A percentile compares a stretch with the other conserved stretches of the same genome.
Conservation (phyloP, 2,329 filamentous ascomycete genomes). For the Xylaria polymorpha region DNA sequence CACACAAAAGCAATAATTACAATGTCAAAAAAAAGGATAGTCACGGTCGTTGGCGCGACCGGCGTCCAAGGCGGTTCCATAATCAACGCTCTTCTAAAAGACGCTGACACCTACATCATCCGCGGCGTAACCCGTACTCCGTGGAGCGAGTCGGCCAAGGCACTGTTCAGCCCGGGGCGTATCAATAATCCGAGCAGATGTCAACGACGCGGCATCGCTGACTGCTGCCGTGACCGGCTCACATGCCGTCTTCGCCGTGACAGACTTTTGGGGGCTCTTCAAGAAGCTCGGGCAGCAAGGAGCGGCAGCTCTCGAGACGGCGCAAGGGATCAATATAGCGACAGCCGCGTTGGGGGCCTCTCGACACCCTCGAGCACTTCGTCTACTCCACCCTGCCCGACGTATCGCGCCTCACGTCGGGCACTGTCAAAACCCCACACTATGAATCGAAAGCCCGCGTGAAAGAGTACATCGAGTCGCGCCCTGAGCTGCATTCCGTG, state of each 20-base stretch:
- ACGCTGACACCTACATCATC: slow-evolving; percentile 3
- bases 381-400: slow-evolving; percentile 28
- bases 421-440: no score
- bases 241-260: slow-evolving; percentile 18
- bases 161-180: slow-evolving; percentile 1
- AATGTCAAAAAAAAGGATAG: background rate
- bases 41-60: slow-evolving; percentile 7
- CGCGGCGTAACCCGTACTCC: slow-evolving; percentile 14
- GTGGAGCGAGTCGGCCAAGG: slow-evolving; percentile 12
- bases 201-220: slow-evolving; percentile 9
- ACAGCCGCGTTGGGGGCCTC: slow-evolving; percentile 6
- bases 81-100: slow-evolving; percentile 8
- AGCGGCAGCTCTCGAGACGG: slow-evolving; percentile 16
- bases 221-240: slow-evolving; percentile 5
- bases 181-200: background rate
- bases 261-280: slow-evolving; percentile 23
- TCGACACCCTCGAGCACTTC: slow-evolving; percentile 18
- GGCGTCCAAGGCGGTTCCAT: slow-evolving; percentile 4
- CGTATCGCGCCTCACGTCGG: slow-evolving; percentile 18
- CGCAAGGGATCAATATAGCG: slow-evolving; percentile 21
- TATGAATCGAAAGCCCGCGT: no score
- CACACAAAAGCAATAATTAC: background rate
- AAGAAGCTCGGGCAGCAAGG: slow-evolving; percentile 7
- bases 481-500: no score
- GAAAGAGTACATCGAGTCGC: no score